These are phyloP conservation scores for Porodaedalea pini DNA, from an alignment of 1,284 basidiomycete genomes.

Conservation along the genomic window DNA sequence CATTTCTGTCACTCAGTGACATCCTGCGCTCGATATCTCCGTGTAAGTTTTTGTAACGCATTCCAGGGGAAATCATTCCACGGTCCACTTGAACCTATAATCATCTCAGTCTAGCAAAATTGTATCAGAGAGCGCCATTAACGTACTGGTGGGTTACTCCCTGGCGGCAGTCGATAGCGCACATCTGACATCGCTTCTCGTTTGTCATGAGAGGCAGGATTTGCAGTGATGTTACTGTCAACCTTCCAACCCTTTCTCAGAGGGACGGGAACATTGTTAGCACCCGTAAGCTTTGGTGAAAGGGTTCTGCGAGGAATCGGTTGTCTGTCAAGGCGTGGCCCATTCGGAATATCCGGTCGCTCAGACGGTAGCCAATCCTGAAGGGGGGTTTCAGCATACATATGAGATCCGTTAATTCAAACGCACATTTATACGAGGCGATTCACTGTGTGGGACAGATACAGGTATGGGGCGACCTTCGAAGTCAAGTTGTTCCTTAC, in stretches of 20 bases:
- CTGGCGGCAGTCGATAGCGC: background rate
- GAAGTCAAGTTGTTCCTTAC: background rate
- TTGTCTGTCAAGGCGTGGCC: background rate
- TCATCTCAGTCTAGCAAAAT: too few species aligned
- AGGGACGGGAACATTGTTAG: slow-evolving; percentile 13
- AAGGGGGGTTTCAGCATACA: background rate
- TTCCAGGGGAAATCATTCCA: background rate
- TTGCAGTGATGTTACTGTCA: background rate
- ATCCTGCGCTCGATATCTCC: slow-evolving; percentile 11
- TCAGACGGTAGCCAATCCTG: background rate
- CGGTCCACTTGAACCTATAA: background rate
- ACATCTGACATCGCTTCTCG: background rate
- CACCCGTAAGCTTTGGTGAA: slow-evolving; percentile 6
- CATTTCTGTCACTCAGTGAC: slow-evolving; percentile 4
- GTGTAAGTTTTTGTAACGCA: background rate
- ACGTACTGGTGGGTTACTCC: too few species aligned
- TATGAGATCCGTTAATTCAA: too few species aligned
- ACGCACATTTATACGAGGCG: background rate
- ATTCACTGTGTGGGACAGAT: background rate
- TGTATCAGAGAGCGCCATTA: too few species aligned
- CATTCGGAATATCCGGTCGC: background rate
- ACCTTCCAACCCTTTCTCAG: slow-evolving; percentile 3
- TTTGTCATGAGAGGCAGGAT: background rate
- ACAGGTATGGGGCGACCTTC: background rate
- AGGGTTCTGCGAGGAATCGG: background rate